Evolutionary conservation across 139 green algal species (phyloP), one percentile per base, ranked within the genome.

Genomic region (Medakamo hakoo): DNA sequence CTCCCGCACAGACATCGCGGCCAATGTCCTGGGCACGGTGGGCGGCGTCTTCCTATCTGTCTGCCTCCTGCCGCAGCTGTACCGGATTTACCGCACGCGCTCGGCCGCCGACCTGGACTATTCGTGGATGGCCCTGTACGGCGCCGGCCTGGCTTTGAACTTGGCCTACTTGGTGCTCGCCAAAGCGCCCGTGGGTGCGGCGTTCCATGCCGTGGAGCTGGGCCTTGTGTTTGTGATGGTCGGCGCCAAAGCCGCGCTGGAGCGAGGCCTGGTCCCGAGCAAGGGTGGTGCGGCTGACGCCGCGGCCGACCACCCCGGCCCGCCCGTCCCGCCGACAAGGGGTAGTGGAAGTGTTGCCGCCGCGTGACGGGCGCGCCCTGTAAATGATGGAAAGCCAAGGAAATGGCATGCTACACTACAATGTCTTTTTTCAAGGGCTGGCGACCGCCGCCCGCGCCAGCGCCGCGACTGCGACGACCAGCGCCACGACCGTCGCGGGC

Each of bases 401-500:
- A n/a, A n/a, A n/a, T n/a, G n/a, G n/a, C n/a, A n/a, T n/a, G n/a
- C n/a, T n/a, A n/a, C n/a, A n/a, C n/a, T n/a, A n/a, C n/a, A n/a
- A n/a, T n/a, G n/a, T n/a, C n/a, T n/a, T n/a, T n/a, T n/a, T n/a
- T n/a, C n/a, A n/a, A n/a, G n/a, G n/a, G n/a, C n/a, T n/a, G n/a
- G n/a, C n/a, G n/a, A n/a, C n/a, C n/a, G 40, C 40, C 40, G 40
- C 40, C 40, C 40, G 40, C 40, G 16, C 40, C 40, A 52, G 16
- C 40, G 40, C 40, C 40, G 16, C 9, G 9, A 52, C 40, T 9
- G 9, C 40, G 40, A 52, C 16, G 9, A 52, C 27, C 27, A 84
- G 2, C 1, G 76, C 76, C 18, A 62, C 49, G 2, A 60, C n/a
- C 26, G 84, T 82, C 2, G 70, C 75, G 3, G 68, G 1, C 28